These are phyloP conservation scores for Tolypocladium tropicale DNA, from an alignment of 2,329 filamentous ascomycete genomes.

Conservation along the genomic window DNA sequence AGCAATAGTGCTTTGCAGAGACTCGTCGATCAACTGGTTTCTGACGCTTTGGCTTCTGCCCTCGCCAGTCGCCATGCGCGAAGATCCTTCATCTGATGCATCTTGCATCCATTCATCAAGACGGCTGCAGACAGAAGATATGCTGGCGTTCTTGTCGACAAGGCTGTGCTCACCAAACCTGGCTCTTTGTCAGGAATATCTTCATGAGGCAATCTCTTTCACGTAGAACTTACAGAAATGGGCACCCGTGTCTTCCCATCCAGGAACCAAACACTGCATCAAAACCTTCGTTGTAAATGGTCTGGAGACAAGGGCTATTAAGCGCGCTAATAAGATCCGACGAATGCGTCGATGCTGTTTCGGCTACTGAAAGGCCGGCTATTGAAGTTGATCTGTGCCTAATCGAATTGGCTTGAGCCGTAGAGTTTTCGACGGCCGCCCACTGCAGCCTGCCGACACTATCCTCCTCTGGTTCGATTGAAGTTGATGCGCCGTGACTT, in stretches of 20 bases:
- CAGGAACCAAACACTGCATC: conserved; percentile 30
- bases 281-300: conserved; percentile 24
- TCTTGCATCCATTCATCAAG: conserved; percentile 25
- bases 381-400: neutral
- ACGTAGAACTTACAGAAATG: conserved; percentile 24
- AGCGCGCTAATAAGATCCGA: neutral
- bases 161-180: conserved; percentile 13
- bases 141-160: conserved; percentile 19
- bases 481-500: neutral
- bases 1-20: conserved; percentile 15
- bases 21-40: conserved; percentile 13
- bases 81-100: conserved; percentile 2
- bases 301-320: conserved; percentile 14
- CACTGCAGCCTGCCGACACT: neutral
- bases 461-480: neutral
- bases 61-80: neutral
- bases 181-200: neutral
- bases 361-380: neutral
- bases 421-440: neutral
- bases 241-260: conserved; percentile 30
- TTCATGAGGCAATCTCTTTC: neutral
- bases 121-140: conserved; percentile 16
- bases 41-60: conserved; percentile 6
- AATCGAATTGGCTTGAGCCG: neutral
- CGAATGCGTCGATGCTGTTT: conserved; percentile 2